phyloP scores from a whole-genome alignment of 805 yeast species.

The Ogataea glucozyma region DNA sequence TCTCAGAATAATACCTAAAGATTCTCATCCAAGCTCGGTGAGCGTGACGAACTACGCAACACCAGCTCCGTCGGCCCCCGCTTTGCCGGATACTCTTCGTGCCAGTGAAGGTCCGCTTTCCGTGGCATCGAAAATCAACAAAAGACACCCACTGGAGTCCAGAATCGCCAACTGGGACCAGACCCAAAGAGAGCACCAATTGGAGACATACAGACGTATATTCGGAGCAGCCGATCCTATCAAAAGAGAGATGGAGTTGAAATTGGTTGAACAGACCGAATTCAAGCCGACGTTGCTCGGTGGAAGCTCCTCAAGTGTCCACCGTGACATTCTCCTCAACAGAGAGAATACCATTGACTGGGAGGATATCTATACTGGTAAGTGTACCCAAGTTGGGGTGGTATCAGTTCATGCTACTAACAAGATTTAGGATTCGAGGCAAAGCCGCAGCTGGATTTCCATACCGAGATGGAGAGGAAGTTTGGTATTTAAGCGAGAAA shows the following conservation, averaged over 20 bases:
- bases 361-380: conserved; percentile 84
- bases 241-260: conserved; percentile 84
- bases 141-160: conserved; percentile 83
- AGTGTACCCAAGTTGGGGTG: conserved; percentile 12
- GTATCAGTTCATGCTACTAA: conserved; percentile 9
- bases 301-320: conserved; percentile 47
- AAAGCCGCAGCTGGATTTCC: conserved; percentile 53
- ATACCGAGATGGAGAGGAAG: conserved; percentile 68
- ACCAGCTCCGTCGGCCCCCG: conserved; percentile 66
- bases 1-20: conserved; percentile 57
- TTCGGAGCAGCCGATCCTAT: conserved; percentile 96
- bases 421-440: conserved; percentile 40
- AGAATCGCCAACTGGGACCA: conserved; percentile 79
- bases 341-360: conserved; percentile 80
- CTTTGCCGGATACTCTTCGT: conserved; percentile 67
- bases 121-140: conserved; percentile 62
- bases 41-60: conserved; percentile 53
- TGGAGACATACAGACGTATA: conserved; percentile 78
- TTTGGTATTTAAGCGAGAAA: conserved; percentile 53
- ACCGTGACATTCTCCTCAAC: conserved; percentile 72
- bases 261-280: conserved; percentile 67
- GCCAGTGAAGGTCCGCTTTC: conserved; percentile 63
- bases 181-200: conserved; percentile 64
- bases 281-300: conserved; percentile 67
- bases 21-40: conserved; percentile 45